These are phyloP conservation scores for Colletotrichum sp. DNA, from an alignment of 2,329 filamentous ascomycete genomes.

Conservation along the genomic window DNA sequence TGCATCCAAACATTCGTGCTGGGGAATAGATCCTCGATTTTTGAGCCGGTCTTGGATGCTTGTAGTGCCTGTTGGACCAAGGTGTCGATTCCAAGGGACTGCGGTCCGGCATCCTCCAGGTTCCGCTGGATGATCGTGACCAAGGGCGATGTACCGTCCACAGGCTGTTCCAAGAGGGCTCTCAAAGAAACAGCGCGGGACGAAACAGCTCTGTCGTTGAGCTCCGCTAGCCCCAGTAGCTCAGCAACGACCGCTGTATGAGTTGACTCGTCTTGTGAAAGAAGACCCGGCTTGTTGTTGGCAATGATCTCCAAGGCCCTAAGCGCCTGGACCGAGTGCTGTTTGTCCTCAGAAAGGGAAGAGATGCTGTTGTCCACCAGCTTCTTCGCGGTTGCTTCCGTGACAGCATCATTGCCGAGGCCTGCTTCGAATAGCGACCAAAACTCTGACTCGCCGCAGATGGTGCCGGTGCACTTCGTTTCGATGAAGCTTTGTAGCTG, in stretches of 20 bases:
- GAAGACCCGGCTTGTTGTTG: conserved; percentile 45
- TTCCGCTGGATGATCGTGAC: conserved; percentile 59
- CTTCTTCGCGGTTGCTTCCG: conserved; percentile 33
- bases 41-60: conserved; percentile 37
- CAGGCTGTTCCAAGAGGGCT: conserved; percentile 48
- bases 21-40: conserved; percentile 62
- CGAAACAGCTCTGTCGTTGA: conserved; percentile 41
- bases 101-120: conserved; percentile 50
- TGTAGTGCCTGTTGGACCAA: conserved; percentile 53
- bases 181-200: conserved; percentile 47
- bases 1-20: conserved; percentile 67
- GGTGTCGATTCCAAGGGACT: conserved; percentile 58
- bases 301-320: conserved; percentile 53
- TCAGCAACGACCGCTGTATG: conserved; percentile 57
- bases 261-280: conserved; percentile 47
- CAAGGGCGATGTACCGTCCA: conserved; percentile 46
- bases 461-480: not conserved
- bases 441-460: conserved; percentile 22
- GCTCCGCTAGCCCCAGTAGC: conserved; percentile 59
- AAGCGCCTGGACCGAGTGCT: conserved; percentile 35
- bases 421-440: conserved; percentile 55
- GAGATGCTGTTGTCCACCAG: conserved; percentile 39
- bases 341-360: conserved; percentile 32
- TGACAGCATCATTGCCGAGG: conserved; percentile 45
- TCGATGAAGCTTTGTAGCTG: conserved; percentile 52